A percentile compares a stretch with the other conserved stretches of the same genome.
phyloP scores from a whole-genome alignment of 495 filamentous ascomycete species.

The Cairneyella variabilis region DNA sequence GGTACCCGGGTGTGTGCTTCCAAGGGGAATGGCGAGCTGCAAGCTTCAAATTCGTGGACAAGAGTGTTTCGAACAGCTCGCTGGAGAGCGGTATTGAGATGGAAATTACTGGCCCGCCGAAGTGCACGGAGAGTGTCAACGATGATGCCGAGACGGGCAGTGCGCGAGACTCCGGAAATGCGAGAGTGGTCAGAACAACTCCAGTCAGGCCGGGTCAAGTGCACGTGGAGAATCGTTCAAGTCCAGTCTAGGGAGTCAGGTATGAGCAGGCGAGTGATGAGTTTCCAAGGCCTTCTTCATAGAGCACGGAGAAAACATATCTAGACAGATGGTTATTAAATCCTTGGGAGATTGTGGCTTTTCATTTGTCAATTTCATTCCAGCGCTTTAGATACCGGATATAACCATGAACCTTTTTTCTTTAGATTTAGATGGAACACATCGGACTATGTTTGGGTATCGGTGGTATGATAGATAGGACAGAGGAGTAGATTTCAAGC shows the following conservation, averaged over 20 bases:
- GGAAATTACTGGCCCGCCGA: neutral
- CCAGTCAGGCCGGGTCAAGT: neutral
- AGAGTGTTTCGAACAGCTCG: neutral
- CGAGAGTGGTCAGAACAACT: neutral
- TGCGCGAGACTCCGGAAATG: no score
- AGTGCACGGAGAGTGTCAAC: neutral
- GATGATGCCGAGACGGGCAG: neutral
- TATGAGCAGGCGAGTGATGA: neutral
- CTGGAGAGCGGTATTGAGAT: neutral
- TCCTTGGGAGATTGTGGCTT: no score
- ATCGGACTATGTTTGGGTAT: no score
- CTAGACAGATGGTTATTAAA: no score
- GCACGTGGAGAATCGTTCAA: neutral
- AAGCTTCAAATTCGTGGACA: neutral
- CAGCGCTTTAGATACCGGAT: no score
- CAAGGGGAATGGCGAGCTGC: slow-evolving; percentile 11
- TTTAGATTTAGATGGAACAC: no score
- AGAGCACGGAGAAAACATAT: no score
- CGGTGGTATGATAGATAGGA: no score
- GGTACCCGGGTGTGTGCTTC: slow-evolving; percentile 56
- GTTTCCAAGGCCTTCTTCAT: neutral
- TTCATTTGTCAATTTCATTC: no score
- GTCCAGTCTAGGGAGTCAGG: neutral
- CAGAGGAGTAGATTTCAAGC: neutral
- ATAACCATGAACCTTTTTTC: no score